A percentile compares a stretch with the other conserved stretches of the same genome.
These are phyloP conservation scores for Paramarasmius palmivorus DNA, from an alignment of 1,284 basidiomycete genomes.

Conservation along the genomic window DNA sequence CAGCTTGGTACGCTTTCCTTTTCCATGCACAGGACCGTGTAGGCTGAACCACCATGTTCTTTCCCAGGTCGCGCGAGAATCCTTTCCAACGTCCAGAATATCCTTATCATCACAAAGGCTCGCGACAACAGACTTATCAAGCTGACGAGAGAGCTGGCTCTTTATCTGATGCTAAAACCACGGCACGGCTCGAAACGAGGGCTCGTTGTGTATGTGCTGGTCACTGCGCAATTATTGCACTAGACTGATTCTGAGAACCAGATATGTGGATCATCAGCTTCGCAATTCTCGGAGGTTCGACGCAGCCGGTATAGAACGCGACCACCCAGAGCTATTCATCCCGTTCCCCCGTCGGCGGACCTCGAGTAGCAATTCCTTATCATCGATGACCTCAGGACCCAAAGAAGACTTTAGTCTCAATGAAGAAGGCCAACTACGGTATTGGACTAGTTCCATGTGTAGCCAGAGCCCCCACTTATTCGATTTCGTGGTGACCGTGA, in stretches of 20 bases:
- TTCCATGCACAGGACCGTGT: constrained; percentile 11
- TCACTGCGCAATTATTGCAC: constrained; percentile 13
- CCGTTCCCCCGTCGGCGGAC: constrained; percentile 76
- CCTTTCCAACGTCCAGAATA: constrained; percentile 86
- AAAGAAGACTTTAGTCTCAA: constrained; percentile 38
- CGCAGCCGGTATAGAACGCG: constrained; percentile 82
- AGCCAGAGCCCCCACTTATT: constrained; percentile 89
- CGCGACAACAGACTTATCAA: constrained; percentile 96
- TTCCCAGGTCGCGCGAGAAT: constrained; percentile 85
- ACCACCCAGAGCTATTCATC: constrained; percentile 88
- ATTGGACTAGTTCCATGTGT: constrained; percentile 99
- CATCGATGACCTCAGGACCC: constrained; percentile 43
- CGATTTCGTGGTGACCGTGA: constrained; percentile 95
- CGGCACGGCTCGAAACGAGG: constrained; percentile 63
- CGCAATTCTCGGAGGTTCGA: constrained; percentile 92
- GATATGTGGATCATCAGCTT: constrained; percentile 97
- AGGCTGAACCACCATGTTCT: constrained; percentile 16
- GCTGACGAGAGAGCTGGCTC: constrained; percentile 90
- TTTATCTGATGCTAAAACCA: constrained; percentile 90
- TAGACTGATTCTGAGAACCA: constrained; percentile 27
- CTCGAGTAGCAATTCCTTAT: constrained; percentile 62
- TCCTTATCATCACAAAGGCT: constrained; percentile 98
- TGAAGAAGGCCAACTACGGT: constrained; percentile 90
- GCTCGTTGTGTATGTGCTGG: constrained; percentile 64
- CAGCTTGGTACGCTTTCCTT: constrained; percentile 77